These are phyloP conservation scores for Prunus salicina DNA, from an alignment of 306 rosid genomes.

Conservation along the genomic window DNA sequence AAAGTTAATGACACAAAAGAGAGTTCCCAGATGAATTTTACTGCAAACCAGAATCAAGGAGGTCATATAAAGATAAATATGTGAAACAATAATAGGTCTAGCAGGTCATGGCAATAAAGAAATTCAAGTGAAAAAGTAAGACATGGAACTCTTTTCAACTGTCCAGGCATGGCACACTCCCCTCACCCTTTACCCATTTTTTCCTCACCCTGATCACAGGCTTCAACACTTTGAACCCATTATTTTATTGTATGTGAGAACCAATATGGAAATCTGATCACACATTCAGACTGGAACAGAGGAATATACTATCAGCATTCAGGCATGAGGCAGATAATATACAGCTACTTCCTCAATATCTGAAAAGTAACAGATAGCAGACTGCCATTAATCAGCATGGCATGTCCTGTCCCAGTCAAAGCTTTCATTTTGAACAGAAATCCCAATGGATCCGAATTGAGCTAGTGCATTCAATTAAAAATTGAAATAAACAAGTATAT, in stretches of 20 bases:
- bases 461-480: neutral
- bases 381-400: neutral
- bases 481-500: no score
- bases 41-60: neutral
- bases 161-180: neutral
- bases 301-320: no score
- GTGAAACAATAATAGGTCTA: neutral
- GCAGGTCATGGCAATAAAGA: constrained; percentile 1
- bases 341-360: neutral
- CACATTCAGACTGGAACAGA: no score
- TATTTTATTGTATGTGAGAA: no score
- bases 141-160: neutral
- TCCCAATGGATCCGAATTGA: no score
- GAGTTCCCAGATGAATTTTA: no score
- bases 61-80: neutral
- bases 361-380: neutral
- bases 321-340: no score
- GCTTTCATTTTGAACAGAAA: no score
- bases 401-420: neutral
- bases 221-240: neutral
- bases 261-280: no score
- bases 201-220: neutral
- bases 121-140: constrained; percentile 2
- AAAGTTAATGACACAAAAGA: neutral
- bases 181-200: neutral